phyloP scores from a whole-genome alignment of 2,329 filamentous ascomycete species.

The Exophiala sideris region DNA sequence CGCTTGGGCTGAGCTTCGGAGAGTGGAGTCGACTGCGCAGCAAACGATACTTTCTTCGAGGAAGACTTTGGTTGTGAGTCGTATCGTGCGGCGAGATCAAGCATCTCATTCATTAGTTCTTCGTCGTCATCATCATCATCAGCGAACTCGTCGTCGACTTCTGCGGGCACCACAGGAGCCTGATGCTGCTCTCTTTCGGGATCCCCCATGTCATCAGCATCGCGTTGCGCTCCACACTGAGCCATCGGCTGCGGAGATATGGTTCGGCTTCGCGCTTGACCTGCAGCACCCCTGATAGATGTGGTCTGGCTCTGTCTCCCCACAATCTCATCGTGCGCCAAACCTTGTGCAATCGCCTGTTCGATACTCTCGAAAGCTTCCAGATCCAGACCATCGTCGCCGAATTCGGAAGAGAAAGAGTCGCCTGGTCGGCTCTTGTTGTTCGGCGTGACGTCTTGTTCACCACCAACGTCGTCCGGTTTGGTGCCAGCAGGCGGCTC shows the following conservation, averaged over 20 bases:
- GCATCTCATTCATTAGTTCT: constrained; percentile 31
- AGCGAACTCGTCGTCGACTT: constrained; percentile 28
- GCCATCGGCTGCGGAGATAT: not conserved
- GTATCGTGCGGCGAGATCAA: constrained; percentile 27
- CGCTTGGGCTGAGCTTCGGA: constrained; percentile 5
- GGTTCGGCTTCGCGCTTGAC: too few species aligned
- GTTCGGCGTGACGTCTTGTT: not conserved
- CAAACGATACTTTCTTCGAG: not conserved
- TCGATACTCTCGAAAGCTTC: constrained; percentile 43
- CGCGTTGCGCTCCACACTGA: not conserved
- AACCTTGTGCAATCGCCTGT: constrained; percentile 16
- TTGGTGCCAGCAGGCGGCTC: not conserved
- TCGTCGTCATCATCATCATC: constrained; percentile 33
- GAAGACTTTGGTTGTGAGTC: constrained; percentile 18
- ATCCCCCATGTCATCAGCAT: not conserved
- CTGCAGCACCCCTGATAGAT: too few species aligned
- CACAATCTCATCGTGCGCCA: too few species aligned
- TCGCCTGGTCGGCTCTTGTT: not conserved
- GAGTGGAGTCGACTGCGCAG: not conserved
- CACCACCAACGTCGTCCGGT: not conserved
- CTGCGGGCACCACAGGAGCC: not conserved
- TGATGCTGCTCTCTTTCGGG: not conserved
- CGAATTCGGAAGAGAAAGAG: constrained; percentile 38
- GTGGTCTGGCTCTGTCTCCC: too few species aligned
- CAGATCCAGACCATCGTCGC: constrained; percentile 46